phyloP scores from a whole-genome alignment of 352 stramenopile genomes.

The Pythium rhizo-oryzae region DNA sequence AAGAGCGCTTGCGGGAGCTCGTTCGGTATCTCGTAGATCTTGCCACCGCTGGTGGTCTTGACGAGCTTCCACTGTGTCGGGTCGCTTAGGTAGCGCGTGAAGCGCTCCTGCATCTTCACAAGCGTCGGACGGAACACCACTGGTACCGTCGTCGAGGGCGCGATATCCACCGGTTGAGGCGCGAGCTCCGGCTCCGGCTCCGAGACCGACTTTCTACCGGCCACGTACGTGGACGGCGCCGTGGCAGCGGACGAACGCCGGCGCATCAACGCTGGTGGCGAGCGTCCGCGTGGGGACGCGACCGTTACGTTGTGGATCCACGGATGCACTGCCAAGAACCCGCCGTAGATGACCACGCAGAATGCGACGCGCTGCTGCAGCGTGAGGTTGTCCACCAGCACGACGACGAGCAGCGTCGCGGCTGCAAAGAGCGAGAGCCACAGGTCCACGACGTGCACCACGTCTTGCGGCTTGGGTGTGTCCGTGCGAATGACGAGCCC shows the following conservation, averaged over 20 bases:
- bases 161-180: background rate
- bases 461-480: slow-evolving; percentile 9
- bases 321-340: slow-evolving; percentile 58
- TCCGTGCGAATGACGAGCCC: slow-evolving; percentile 18
- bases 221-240: too few species aligned
- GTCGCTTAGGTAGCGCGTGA: slow-evolving; percentile 43
- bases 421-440: slow-evolving; percentile 64
- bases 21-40: slow-evolving; percentile 56
- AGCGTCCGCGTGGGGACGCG: background rate
- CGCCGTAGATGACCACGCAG: slow-evolving; percentile 50
- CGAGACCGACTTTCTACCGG: background rate
- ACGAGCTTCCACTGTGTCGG: slow-evolving; percentile 46
- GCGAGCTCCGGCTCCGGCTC: background rate
- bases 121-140: slow-evolving; percentile 34
- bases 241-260: background rate
- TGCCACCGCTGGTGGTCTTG: slow-evolving; percentile 32
- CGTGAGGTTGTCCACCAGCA: slow-evolving; percentile 44
- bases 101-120: slow-evolving; percentile 23
- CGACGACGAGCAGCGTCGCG: slow-evolving; percentile 48
- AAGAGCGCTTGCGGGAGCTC: slow-evolving; percentile 47
- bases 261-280: slow-evolving; percentile 4
- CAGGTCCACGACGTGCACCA: slow-evolving; percentile 46
- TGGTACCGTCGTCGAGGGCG: slow-evolving; percentile 25
- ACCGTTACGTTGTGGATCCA: slow-evolving; percentile 42
- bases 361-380: slow-evolving; percentile 47